These are phyloP conservation scores for Adenanthera pavonina DNA, from an alignment of 306 rosid genomes.

Conservation along the genomic window DNA sequence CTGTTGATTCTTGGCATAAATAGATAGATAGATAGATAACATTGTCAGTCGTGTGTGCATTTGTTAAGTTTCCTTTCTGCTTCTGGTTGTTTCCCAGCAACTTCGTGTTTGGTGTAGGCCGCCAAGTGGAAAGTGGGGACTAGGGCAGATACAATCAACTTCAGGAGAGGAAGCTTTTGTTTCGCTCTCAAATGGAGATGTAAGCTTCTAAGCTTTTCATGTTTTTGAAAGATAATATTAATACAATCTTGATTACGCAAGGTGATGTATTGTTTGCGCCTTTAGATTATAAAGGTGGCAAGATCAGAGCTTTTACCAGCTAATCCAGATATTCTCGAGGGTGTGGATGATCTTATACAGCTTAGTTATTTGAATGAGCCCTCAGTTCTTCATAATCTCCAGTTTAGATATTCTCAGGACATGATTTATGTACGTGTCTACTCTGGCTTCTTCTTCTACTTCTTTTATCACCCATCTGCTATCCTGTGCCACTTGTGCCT, in stretches of 20 bases:
- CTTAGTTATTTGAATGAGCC: conserved; percentile 96
- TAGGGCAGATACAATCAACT: conserved; percentile 79
- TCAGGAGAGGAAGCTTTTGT: conserved; percentile 73
- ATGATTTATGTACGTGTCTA: conserved; percentile 75
- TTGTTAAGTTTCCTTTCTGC: conserved; percentile 39
- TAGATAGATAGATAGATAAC: not conserved
- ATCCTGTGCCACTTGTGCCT: conserved; percentile 42
- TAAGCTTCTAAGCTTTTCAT: conserved; percentile 47
- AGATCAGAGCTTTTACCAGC: conserved; percentile 78
- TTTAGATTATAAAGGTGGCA: conserved; percentile 66
- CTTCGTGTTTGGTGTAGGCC: conserved; percentile 90
- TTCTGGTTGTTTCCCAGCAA: conserved; percentile 65
- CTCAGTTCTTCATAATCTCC: conserved; percentile 82
- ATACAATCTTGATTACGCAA: conserved; percentile 28
- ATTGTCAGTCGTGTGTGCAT: conserved; percentile 35
- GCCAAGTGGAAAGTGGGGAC: conserved; percentile 75
- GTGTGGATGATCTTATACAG: conserved; percentile 89
- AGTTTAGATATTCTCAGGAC: conserved; percentile 75
- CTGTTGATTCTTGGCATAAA: not conserved
- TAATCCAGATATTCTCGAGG: conserved; percentile 87
- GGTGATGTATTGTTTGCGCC: conserved; percentile 41
- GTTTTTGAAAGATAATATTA: conserved; percentile 19
- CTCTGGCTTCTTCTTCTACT: conserved; percentile 35
- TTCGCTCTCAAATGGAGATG: conserved; percentile 73
- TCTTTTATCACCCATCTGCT: conserved; percentile 32